Conservation (phyloP, 2,329 filamentous ascomycete species). For the Diaporthe velutina region DNA sequence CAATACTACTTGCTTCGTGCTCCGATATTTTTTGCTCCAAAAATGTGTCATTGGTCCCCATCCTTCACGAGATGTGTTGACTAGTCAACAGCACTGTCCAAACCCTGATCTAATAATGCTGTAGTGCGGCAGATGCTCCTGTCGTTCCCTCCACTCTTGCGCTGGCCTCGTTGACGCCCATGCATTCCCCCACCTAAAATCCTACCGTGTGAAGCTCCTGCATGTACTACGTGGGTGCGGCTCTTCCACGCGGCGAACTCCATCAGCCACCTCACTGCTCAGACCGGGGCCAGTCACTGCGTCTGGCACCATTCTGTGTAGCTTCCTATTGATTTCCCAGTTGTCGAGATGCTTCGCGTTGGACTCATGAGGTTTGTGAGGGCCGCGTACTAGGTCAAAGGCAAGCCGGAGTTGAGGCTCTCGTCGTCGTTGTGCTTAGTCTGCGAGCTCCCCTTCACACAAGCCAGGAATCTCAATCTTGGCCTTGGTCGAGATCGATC, state of each 20-base stretch:
- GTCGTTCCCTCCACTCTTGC: not conserved
- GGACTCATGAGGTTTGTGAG: not conserved
- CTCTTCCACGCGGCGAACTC: not conserved
- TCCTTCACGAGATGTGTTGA: not conserved
- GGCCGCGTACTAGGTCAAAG: not conserved
- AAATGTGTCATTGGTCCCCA: not conserved
- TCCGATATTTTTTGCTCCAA: not conserved
- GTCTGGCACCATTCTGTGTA: not conserved
- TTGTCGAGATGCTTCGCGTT: not conserved
- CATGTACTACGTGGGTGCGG: not conserved
- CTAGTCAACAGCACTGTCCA: no score
- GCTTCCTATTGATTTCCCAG: not conserved
- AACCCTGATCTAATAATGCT: not conserved
- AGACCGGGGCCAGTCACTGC: not conserved
- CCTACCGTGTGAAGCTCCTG: not conserved
- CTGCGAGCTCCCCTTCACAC: not conserved
- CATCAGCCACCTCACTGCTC: not conserved
- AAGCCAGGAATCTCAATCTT: not conserved
- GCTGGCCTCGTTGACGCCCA: not conserved
- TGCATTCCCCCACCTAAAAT: not conserved
- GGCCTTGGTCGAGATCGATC: not conserved
- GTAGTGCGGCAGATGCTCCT: not conserved
- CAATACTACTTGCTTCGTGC: conserved; percentile 35
- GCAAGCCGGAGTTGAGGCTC: not conserved
- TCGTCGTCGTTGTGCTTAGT: no score